Evolutionary conservation across 2,329 filamentous ascomycete genomes (phyloP).

Genomic region (Beauveria pseudobassiana): DNA sequence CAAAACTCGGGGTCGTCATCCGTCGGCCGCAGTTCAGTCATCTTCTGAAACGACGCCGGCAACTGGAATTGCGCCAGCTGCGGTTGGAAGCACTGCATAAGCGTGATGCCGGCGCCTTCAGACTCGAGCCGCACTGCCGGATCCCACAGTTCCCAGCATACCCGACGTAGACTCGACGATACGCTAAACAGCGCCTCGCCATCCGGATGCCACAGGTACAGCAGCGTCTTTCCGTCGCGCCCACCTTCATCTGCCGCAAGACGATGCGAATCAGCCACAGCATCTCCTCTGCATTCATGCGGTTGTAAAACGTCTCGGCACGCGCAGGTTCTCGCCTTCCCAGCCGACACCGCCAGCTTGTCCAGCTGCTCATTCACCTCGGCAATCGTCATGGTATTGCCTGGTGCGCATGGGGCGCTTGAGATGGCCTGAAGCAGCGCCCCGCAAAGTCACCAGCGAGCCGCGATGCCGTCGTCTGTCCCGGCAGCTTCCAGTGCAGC

Average conservation of each 20-base stretch:
- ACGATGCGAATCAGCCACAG: conserved; percentile 94
- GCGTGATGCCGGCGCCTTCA: conserved; percentile 63
- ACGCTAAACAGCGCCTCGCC: conserved; percentile 77
- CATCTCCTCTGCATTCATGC: conserved; percentile 89
- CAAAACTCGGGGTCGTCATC: conserved; percentile 74
- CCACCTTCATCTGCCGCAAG: conserved; percentile 65
- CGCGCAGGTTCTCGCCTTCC: conserved; percentile 77
- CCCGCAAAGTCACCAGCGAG: conserved; percentile 89
- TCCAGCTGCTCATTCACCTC: conserved; percentile 87
- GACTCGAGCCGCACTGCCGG: conserved; percentile 64
- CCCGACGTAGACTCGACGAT: conserved; percentile 78
- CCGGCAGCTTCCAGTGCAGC: conserved; percentile 87
- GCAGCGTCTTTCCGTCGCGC: conserved; percentile 79
- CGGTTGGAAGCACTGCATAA: conserved; percentile 96
- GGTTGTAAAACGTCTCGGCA: conserved; percentile 74
- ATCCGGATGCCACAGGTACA: conserved; percentile 76
- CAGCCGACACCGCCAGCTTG: conserved; percentile 62
- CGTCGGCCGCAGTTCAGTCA: conserved; percentile 60
- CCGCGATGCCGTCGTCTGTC: conserved; percentile 52
- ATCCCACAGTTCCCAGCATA: conserved; percentile 90
- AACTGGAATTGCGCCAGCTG: conserved; percentile 91
- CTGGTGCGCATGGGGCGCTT: conserved; percentile 76
- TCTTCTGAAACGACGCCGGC: conserved; percentile 66
- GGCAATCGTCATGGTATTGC: conserved; percentile 74
- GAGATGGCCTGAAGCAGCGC: conserved; percentile 74